Conservation (phyloP, 805 yeast genomes). For the Cyberlindnera americana region DNA sequence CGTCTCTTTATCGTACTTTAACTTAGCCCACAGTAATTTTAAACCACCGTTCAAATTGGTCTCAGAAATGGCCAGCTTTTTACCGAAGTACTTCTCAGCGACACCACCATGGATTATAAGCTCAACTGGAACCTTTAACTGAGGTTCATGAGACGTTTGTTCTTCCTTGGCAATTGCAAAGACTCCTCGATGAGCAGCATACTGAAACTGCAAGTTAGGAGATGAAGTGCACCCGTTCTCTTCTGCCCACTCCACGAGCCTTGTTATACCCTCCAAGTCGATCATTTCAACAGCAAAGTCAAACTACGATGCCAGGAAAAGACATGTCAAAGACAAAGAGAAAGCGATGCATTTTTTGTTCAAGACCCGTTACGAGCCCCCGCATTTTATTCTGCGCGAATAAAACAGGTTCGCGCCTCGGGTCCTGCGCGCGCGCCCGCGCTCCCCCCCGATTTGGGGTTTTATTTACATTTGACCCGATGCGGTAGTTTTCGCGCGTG, state of each 20-base stretch:
- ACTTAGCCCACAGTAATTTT: constrained; percentile 38
- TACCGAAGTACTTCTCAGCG: constrained; percentile 25
- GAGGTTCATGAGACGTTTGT: constrained; percentile 19
- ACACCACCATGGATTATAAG: constrained; percentile 29
- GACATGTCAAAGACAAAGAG: too few species aligned
- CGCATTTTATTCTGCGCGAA: too few species aligned
- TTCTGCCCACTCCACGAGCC: constrained; percentile 34
- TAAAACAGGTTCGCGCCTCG: too few species aligned
- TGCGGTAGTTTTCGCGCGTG: constrained; percentile 7
- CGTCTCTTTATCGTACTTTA: constrained; percentile 33
- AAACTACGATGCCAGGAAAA: too few species aligned
- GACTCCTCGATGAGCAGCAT: constrained; percentile 34
- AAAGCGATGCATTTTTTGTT: too few species aligned
- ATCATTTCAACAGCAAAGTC: too few species aligned
- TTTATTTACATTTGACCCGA: constrained; percentile 14
- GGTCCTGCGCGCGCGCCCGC: too few species aligned
- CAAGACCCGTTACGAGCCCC: too few species aligned
- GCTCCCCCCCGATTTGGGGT: too few species aligned
- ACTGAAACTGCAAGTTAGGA: constrained; percentile 32
- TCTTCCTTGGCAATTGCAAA: constrained; percentile 29
- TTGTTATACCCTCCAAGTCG: not conserved
- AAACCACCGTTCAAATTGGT: constrained; percentile 32
- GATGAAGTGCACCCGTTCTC: constrained; percentile 35
- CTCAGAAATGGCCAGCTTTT: constrained; percentile 7
- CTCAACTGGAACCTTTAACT: constrained; percentile 28